A percentile compares a stretch with the other conserved stretches of the same genome.
phyloP scores from a whole-genome alignment of 768 basidiomycete genomes.

The Hemileccinum rubropunctum region DNA sequence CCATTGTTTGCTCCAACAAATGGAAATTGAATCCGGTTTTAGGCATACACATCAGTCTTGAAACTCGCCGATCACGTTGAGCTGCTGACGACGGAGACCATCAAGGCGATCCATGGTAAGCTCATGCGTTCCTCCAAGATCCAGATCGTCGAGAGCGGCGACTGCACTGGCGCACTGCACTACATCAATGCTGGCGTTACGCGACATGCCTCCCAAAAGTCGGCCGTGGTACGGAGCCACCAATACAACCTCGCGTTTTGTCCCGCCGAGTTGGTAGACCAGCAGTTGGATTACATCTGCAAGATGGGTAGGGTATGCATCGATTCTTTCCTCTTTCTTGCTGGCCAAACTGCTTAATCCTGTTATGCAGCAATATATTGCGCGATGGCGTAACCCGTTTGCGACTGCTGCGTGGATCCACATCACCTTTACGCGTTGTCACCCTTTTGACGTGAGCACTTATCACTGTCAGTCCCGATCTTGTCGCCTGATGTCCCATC shows the following conservation, averaged over 20 bases:
- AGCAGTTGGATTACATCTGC: slow-evolving; percentile 34
- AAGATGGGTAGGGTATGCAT: slow-evolving; percentile 32
- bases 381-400: slow-evolving; percentile 36
- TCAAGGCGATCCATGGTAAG: slow-evolving; percentile 29
- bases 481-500: neutral
- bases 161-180: slow-evolving; percentile 10
- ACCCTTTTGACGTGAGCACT: slow-evolving; percentile 32
- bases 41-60: slow-evolving; percentile 27
- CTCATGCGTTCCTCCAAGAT: slow-evolving; percentile 33
- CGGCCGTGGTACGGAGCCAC: slow-evolving; percentile 30
- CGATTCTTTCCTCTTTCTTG: neutral
- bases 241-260: slow-evolving; percentile 35
- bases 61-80: slow-evolving; percentile 25
- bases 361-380: slow-evolving; percentile 33
- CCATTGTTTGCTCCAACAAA: neutral
- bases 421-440: slow-evolving; percentile 33
- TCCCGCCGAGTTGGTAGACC: slow-evolving; percentile 29
- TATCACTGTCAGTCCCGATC: neutral
- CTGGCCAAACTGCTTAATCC: neutral
- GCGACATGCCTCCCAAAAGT: slow-evolving; percentile 27
- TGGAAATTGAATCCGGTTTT: neutral
- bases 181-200: slow-evolving; percentile 31
- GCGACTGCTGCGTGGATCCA: slow-evolving; percentile 37
- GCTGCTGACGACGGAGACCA: slow-evolving; percentile 24
- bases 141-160: slow-evolving; percentile 17